A percentile compares a stretch with the other conserved stretches of the same genome.
Conservation (phyloP, 2,329 filamentous ascomycete species). For the Lecanicillium sp. region DNA sequence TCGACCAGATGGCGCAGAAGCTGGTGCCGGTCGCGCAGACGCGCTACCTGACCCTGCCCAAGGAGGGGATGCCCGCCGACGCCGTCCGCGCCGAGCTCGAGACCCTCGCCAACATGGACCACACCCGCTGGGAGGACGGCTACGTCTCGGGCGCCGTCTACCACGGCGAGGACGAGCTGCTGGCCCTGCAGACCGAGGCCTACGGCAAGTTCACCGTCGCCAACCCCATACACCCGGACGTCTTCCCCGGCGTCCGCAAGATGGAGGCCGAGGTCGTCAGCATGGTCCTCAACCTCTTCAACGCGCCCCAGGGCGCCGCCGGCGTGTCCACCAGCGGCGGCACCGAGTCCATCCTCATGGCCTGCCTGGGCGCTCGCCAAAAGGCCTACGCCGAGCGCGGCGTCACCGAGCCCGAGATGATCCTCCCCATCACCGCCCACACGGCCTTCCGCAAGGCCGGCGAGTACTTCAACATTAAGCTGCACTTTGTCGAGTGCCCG, state of each 20-base stretch:
- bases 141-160: constrained; percentile 93
- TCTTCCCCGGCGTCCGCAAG: constrained; percentile 95
- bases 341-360: constrained; percentile 95
- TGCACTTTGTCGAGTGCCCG: constrained; percentile 82
- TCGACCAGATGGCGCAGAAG: constrained; percentile 75
- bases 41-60: constrained; percentile 69
- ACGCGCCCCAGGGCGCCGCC: constrained; percentile 75
- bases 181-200: constrained; percentile 82
- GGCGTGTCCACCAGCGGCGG: constrained; percentile 89
- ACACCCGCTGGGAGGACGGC: constrained; percentile 95
- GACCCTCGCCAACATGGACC: constrained; percentile 75
- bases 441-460: constrained; percentile 94
- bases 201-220: constrained; percentile 91
- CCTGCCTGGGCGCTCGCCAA: constrained; percentile 81
- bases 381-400: constrained; percentile 81
- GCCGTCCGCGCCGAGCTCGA: constrained; percentile 73
- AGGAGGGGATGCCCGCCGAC: constrained; percentile 75
- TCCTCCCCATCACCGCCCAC: constrained; percentile 89
- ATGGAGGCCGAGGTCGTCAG: constrained; percentile 98
- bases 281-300: constrained; percentile 88
- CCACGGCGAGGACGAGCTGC: constrained; percentile 76
- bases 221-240: constrained; percentile 96
- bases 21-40: constrained; percentile 68
- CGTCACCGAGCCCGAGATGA: constrained; percentile 93
- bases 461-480: constrained; percentile 93